These are phyloP conservation scores for Calonectria honghensis DNA, from an alignment of 2,329 filamentous ascomycete genomes.

Conservation along the genomic window DNA sequence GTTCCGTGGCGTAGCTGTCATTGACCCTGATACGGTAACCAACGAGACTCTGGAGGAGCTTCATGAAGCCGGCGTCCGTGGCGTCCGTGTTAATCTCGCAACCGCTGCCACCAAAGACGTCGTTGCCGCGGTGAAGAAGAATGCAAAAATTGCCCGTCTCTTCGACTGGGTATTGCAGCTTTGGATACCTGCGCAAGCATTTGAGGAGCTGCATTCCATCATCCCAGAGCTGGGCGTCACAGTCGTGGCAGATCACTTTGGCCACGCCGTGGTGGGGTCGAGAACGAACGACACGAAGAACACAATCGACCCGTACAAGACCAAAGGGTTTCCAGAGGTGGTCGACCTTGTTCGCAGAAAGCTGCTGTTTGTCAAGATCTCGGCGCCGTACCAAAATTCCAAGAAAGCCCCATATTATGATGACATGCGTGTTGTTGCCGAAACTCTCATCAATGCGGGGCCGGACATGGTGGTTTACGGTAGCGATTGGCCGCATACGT, in stretches of 20 bases:
- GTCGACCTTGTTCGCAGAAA: constrained; percentile 12
- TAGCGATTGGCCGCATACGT: constrained; percentile 8
- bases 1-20: constrained; percentile 2
- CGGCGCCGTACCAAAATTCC: constrained; percentile 16
- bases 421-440: constrained; percentile 17
- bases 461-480: constrained; percentile 24
- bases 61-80: constrained; percentile 12
- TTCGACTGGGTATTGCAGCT: constrained; percentile 17
- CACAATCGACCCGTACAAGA: constrained; percentile 23
- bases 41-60: constrained; percentile 15
- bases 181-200: neutral
- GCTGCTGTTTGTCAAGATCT: constrained; percentile 23
- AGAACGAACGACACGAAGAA: constrained; percentile 4
- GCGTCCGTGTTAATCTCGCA: constrained; percentile 17
- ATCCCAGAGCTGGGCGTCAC: constrained; percentile 10
- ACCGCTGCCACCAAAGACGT: neutral
- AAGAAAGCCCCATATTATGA: constrained; percentile 1
- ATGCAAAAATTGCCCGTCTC: neutral
- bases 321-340: constrained; percentile 18
- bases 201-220: constrained; percentile 15
- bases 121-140: neutral
- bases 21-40: constrained; percentile 1
- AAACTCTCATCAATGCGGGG: constrained; percentile 14
- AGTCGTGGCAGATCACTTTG: constrained; percentile 24
- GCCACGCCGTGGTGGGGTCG: constrained; percentile 9